A percentile compares a stretch with the other conserved stretches of the same genome.
phyloP scores from a whole-genome alignment of 371 early-diverging fungal species.

The Syncephalastrum racemosum region DNA sequence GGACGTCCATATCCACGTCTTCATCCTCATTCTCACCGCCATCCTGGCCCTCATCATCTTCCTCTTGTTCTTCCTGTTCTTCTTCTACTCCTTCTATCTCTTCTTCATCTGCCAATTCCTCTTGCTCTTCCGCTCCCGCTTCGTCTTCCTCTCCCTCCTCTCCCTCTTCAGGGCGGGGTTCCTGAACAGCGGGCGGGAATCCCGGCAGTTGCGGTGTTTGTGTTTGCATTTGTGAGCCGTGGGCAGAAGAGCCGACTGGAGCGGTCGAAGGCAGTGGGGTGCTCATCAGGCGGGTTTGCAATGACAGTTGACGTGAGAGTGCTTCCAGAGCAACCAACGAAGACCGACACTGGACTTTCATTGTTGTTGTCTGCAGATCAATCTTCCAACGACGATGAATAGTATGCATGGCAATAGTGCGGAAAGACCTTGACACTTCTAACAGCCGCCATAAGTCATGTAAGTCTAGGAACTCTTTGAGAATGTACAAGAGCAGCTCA shows the following conservation, averaged over 20 bases:
- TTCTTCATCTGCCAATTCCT: background rate
- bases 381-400: slow-evolving; percentile 42
- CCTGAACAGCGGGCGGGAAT: slow-evolving; percentile 3
- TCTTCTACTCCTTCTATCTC: background rate
- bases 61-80: slow-evolving; percentile 3
- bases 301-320: slow-evolving; percentile 26
- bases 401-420: slow-evolving; percentile 31
- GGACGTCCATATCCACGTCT: background rate
- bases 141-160: slow-evolving; percentile 8
- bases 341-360: slow-evolving; percentile 43
- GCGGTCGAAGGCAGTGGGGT: slow-evolving; percentile 3
- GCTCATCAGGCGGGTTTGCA: slow-evolving; percentile 16
- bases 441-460: slow-evolving; percentile 38
- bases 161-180: slow-evolving; percentile 6
- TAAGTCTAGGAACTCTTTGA: slow-evolving; percentile 35
- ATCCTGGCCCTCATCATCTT: slow-evolving; percentile 10
- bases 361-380: slow-evolving; percentile 28
- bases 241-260: slow-evolving; percentile 4
- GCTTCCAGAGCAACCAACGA: slow-evolving; percentile 38
- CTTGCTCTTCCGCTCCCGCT: slow-evolving; percentile 1
- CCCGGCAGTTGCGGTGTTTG: background rate
- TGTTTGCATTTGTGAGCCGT: background rate
- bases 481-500: slow-evolving; percentile 38
- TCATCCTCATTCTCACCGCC: slow-evolving; percentile 12
- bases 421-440: slow-evolving; percentile 29